phyloP scores from a whole-genome alignment of 495 filamentous ascomycete genomes.

The Lophiotrema nucula region DNA sequence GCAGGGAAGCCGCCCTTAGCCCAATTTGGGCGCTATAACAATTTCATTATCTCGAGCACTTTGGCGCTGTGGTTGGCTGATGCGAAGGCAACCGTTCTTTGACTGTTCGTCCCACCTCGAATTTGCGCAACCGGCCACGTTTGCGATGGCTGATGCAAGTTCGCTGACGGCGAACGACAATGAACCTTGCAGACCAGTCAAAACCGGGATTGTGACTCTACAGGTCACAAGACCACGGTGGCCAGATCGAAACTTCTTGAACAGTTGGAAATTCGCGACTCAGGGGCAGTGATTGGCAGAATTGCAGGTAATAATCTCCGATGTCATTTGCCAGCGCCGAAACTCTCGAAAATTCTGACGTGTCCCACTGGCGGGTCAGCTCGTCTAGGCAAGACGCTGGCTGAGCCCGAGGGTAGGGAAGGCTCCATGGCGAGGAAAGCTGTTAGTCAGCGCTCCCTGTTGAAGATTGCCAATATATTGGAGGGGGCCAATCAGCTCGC shows the following conservation, averaged over 20 bases:
- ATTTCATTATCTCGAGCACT: conserved; percentile 1
- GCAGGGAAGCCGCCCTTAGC: conserved; percentile 1
- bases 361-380: conserved; percentile 14
- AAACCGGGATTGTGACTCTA: neutral
- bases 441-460: conserved; percentile 7
- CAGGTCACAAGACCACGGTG: conserved; percentile 14
- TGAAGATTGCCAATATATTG: conserved; percentile 23
- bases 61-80: neutral
- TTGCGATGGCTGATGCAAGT: conserved; percentile 15
- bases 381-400: conserved; percentile 1
- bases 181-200: neutral
- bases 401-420: neutral
- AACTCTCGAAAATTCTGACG: conserved; percentile 26
- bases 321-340: conserved; percentile 25
- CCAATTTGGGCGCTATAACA: conserved; percentile 7
- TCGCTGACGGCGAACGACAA: neutral
- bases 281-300: conserved; percentile 20
- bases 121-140: conserved; percentile 32
- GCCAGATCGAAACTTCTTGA: neutral
- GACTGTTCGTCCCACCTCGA: conserved; percentile 7
- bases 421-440: neutral
- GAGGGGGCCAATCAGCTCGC: conserved; percentile 4
- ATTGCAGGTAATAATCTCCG: conserved; percentile 28
- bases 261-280: conserved; percentile 11
- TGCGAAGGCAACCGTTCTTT: conserved; percentile 5